phyloP scores from a whole-genome alignment of 305 asterid genomes.

The Fraxinus sp. region DNA sequence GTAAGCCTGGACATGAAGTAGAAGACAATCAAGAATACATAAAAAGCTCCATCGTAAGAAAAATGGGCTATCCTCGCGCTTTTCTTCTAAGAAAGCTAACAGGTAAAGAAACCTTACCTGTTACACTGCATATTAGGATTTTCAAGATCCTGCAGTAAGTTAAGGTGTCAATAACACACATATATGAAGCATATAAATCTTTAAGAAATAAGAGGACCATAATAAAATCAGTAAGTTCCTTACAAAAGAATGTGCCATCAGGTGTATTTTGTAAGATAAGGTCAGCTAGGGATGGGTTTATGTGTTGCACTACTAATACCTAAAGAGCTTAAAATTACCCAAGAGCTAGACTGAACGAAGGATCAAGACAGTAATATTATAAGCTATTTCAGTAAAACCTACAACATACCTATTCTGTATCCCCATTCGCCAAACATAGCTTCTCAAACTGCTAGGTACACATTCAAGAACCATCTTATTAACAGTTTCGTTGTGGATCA shows the following conservation, averaged over 20 bases:
- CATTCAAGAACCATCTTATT: not conserved
- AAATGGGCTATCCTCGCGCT: slow-evolving; percentile 14
- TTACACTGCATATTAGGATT: slow-evolving; percentile 43
- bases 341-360: not conserved
- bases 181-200: slow-evolving; percentile 19
- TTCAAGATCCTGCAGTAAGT: slow-evolving; percentile 72
- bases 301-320: not conserved
- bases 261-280: not conserved
- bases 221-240: not conserved
- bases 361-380: not conserved
- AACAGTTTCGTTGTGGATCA: not conserved
- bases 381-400: not conserved
- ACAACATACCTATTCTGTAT: not conserved
- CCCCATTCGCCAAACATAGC: not conserved
- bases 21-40: slow-evolving; percentile 32
- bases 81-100: slow-evolving; percentile 7
- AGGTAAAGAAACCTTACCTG: slow-evolving; percentile 48
- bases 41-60: slow-evolving; percentile 13
- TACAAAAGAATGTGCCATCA: not conserved
- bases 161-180: slow-evolving; percentile 30
- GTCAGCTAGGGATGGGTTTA: not conserved
- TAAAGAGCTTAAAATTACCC: not conserved
- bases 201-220: slow-evolving; percentile 12
- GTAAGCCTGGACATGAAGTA: slow-evolving; percentile 68
- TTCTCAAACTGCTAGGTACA: not conserved